A percentile compares a stretch with the other conserved stretches of the same genome.
These are phyloP conservation scores for Craspedostauros australis DNA, from an alignment of 108 stramenopile species.

Conservation along the genomic window DNA sequence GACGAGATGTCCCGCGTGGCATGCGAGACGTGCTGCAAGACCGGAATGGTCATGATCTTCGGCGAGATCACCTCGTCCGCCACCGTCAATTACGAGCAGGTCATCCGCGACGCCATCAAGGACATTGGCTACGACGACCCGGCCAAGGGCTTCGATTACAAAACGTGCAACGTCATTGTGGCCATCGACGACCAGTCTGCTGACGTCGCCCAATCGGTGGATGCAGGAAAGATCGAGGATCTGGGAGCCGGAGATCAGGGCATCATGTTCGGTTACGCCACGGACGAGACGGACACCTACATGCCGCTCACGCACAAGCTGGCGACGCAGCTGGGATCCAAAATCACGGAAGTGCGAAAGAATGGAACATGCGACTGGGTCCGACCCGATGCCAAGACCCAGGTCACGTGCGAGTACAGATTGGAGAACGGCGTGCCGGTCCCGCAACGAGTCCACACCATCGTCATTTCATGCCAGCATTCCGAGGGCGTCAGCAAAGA, in stretches of 20 bases:
- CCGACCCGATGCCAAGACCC: constrained; percentile 96
- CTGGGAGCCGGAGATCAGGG: constrained; percentile 98
- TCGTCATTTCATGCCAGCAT: constrained; percentile 97
- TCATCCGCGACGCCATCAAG: constrained; percentile 92
- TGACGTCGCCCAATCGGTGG: constrained; percentile 94
- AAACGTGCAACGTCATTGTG: constrained; percentile 96
- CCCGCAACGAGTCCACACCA: constrained; percentile 92
- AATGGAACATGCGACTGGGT: constrained; percentile 91
- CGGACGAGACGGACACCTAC: constrained; percentile 88
- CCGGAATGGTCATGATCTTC: constrained; percentile 97
- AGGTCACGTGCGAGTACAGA: constrained; percentile 91
- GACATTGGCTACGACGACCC: constrained; percentile 95
- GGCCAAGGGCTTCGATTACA: constrained; percentile 97
- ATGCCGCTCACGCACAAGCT: constrained; percentile 96
- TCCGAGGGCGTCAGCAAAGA: constrained; percentile 84
- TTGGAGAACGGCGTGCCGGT: constrained; percentile 74
- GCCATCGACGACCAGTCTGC: constrained; percentile 96
- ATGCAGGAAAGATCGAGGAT: constrained; percentile 87
- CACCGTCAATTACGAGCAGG: constrained; percentile 95
- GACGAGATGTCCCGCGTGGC: constrained; percentile 92
- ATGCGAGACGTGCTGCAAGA: constrained; percentile 97
- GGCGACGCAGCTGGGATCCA: constrained; percentile 86
- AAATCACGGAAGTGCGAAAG: constrained; percentile 95
- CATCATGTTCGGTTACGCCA: constrained; percentile 97
- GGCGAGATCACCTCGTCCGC: constrained; percentile 96